These are phyloP conservation scores for Fragaria nilgerrensis DNA, from an alignment of 306 rosid genomes.

Conservation along the genomic window DNA sequence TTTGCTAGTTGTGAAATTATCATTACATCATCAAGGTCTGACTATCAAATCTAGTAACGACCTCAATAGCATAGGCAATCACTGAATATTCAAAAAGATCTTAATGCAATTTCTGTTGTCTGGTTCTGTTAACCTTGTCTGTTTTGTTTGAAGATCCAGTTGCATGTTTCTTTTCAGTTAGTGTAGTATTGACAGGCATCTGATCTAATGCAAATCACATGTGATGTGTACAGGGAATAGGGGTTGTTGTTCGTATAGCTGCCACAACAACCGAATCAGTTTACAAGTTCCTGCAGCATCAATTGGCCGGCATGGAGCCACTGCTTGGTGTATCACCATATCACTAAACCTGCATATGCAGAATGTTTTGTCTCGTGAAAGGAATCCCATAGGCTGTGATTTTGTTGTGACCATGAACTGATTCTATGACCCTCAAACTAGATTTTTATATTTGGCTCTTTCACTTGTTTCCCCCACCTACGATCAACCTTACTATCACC, in stretches of 20 bases:
- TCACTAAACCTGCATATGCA: conserved; percentile 27
- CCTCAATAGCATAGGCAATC: background rate
- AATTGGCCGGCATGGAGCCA: conserved; percentile 70
- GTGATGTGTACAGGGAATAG: conserved; percentile 49
- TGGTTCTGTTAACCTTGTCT: background rate
- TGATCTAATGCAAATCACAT: background rate
- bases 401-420: background rate
- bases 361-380: background rate
- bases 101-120: background rate
- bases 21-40: background rate
- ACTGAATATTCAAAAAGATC: background rate
- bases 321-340: conserved; percentile 76
- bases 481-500: no score
- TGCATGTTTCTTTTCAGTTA: background rate
- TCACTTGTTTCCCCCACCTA: background rate
- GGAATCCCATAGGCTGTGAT: background rate
- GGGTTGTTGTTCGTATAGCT: conserved; percentile 77
- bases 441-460: background rate
- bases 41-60: background rate
- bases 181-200: background rate
- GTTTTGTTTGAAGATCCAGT: background rate
- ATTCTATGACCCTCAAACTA: background rate
- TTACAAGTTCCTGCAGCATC: conserved; percentile 63
- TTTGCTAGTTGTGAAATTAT: background rate
- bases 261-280: conserved; percentile 85